Evolutionary conservation across 805 yeast genomes (phyloP), one percentile per base, ranked within the genome.

Genomic region (Starmera amethionina): DNA sequence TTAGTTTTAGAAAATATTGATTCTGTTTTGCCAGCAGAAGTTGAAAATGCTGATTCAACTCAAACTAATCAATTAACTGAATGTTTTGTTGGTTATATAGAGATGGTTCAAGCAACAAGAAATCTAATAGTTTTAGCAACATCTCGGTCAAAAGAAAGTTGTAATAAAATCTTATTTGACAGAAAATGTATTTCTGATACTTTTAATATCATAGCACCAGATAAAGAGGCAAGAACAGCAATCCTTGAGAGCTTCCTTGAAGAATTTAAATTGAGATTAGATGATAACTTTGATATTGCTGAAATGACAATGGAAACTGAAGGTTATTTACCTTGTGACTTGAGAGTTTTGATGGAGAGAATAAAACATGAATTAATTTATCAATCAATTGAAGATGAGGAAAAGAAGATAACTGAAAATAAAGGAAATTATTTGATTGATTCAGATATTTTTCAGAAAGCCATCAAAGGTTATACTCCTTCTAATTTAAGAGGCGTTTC

Each of bases 251-350:
- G 48, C 27, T 51, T 50, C 25, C 33, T 59, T n/a, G 16, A 35
- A 10, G 40, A 44, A 4, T 42, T 60, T 18, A 51, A 49, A 0
- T 42, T 71, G 30, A 31, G 42, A 1, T 56, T 71, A 22, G 67
- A 72, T 30, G 54, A 65, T 5, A 61, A 55, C 4, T 63, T 77
- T 42, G 66, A 72, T 35, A 42, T 72, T 10, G 60, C 70, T 22
- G 81, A 78, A 46, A 59, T 81, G 28, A 70, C 81, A 0, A 46
- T 74, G 31, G 90, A 80, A 40, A 83, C 95, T 0, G 97, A 90
- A 50, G 97, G 97, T 0, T 90, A 81, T 56, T 73, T 85, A 27
- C 95, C 97, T 0, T 76, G 78, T 22, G 98, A 90, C 57, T 56
- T 90, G 43, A 75, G 78, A 60, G 73, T 75, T 5, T 62, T 90